Conservation (phyloP, 257 asterid genomes). For the Solanum medicagineum region DNA sequence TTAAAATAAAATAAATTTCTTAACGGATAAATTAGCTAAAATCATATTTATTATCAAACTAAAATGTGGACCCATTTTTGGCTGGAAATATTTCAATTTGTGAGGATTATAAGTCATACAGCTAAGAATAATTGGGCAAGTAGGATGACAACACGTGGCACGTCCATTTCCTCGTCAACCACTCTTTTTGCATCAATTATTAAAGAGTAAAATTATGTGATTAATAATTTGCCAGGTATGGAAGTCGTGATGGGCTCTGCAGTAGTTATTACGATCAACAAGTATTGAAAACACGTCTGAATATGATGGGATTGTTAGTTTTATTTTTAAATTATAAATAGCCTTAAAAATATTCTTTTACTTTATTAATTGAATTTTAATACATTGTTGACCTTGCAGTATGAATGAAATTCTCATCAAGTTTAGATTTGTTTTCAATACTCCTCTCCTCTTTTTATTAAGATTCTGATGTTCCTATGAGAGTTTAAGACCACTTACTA, state of each 20-base stretch:
- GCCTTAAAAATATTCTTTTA: too few relatives aligned
- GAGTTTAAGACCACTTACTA: too few relatives aligned
- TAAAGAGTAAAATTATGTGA: background rate
- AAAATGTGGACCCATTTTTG: background rate
- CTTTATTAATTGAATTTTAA: too few relatives aligned
- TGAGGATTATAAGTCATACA: background rate
- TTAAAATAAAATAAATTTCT: background rate
- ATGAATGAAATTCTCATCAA: too few relatives aligned
- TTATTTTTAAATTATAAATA: too few relatives aligned
- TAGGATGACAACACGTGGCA: background rate
- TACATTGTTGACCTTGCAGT: too few relatives aligned
- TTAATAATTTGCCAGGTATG: background rate
- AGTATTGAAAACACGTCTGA: too few relatives aligned
- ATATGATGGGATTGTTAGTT: accelerated
- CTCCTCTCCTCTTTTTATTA: too few relatives aligned
- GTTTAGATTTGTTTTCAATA: too few relatives aligned
- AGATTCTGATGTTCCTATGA: too few relatives aligned
- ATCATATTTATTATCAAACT: background rate
- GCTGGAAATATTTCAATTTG: background rate
- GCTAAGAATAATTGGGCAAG: background rate
- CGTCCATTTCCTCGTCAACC: background rate
- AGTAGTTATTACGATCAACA: too few relatives aligned
- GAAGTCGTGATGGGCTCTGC: background rate
- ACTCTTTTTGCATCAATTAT: background rate
- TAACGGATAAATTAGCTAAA: background rate